A percentile compares a stretch with the other conserved stretches of the same genome.
Conservation (phyloP, 768 basidiomycete species). For the Rhizopogon salebrosus region DNA sequence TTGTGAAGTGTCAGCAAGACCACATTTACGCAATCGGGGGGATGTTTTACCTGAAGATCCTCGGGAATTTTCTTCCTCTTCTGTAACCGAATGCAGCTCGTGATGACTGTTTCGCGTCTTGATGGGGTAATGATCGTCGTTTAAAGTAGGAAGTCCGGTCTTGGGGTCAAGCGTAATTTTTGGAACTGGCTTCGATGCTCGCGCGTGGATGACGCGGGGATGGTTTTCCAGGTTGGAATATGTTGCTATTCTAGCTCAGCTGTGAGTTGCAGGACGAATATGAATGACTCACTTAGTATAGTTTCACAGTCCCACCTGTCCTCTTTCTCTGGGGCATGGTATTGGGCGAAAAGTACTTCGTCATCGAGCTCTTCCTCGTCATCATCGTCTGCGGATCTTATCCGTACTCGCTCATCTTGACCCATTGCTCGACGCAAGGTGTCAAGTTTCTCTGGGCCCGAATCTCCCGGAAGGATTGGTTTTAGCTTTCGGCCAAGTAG, state of each 20-base stretch:
- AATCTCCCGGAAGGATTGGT: slow-evolving; percentile 67
- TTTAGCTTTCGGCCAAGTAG: slow-evolving; percentile 84
- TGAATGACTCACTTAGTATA: slow-evolving; percentile 67
- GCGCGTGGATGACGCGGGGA: slow-evolving; percentile 77
- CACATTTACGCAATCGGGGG: background rate
- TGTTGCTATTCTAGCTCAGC: slow-evolving; percentile 55
- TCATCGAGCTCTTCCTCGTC: slow-evolving; percentile 45
- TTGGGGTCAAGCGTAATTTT: slow-evolving; percentile 71
- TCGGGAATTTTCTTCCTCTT: slow-evolving; percentile 24
- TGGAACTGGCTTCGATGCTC: slow-evolving; percentile 46
- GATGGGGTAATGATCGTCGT: slow-evolving; percentile 10
- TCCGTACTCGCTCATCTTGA: slow-evolving; percentile 53
- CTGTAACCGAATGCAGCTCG: slow-evolving; percentile 11
- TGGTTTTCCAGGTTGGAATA: slow-evolving; percentile 98
- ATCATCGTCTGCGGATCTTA: slow-evolving; percentile 37
- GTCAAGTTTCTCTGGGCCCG: slow-evolving; percentile 73
- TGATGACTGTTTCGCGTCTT: slow-evolving; percentile 1
- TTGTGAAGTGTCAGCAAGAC: slow-evolving; percentile 2
- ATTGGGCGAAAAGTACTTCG: slow-evolving; percentile 35
- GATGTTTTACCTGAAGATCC: background rate
- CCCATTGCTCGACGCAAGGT: slow-evolving; percentile 75
- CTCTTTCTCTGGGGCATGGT: slow-evolving; percentile 44
- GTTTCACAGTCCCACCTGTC: slow-evolving; percentile 96
- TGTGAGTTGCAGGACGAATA: background rate
- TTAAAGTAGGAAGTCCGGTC: slow-evolving; percentile 70